Evolutionary conservation across 2,329 filamentous ascomycete genomes (phyloP).

Genomic region (Botrytis fabae): DNA sequence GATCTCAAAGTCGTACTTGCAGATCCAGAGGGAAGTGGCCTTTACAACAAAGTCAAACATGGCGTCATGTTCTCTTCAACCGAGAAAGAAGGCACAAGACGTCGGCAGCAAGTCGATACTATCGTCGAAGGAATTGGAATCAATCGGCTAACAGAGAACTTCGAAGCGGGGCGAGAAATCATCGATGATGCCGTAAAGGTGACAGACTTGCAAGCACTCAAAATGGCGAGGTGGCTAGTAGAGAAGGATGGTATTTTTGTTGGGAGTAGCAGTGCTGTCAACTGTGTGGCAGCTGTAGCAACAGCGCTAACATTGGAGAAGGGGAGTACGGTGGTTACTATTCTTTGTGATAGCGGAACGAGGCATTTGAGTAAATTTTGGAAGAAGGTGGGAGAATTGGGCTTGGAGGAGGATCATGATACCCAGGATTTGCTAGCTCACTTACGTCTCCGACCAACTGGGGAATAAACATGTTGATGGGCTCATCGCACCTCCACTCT

Average conservation of each 20-base stretch:
- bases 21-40: conserved; percentile 89
- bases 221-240: conserved; percentile 95
- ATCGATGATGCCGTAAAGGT: conserved; percentile 90
- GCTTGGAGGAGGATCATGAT: conserved; percentile 59
- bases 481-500: neutral
- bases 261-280: conserved; percentile 94
- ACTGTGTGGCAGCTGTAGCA: conserved; percentile 79
- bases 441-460: neutral
- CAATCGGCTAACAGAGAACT: conserved; percentile 91
- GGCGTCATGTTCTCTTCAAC: conserved; percentile 94
- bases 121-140: conserved; percentile 96
- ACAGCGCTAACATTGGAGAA: conserved; percentile 65
- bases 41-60: conserved; percentile 88
- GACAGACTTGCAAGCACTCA: conserved; percentile 81
- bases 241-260: conserved; percentile 94
- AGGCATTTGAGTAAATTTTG: conserved; percentile 84
- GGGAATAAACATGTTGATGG: neutral
- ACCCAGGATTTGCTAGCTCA: conserved; percentile 49
- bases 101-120: conserved; percentile 88
- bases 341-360: conserved; percentile 83
- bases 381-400: conserved; percentile 69
- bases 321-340: conserved; percentile 67
- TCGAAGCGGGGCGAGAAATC: conserved; percentile 80
- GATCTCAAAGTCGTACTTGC: conserved; percentile 73
- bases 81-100: conserved; percentile 85